phyloP scores from a whole-genome alignment of 805 yeast species.

The Spathaspora sp. region DNA sequence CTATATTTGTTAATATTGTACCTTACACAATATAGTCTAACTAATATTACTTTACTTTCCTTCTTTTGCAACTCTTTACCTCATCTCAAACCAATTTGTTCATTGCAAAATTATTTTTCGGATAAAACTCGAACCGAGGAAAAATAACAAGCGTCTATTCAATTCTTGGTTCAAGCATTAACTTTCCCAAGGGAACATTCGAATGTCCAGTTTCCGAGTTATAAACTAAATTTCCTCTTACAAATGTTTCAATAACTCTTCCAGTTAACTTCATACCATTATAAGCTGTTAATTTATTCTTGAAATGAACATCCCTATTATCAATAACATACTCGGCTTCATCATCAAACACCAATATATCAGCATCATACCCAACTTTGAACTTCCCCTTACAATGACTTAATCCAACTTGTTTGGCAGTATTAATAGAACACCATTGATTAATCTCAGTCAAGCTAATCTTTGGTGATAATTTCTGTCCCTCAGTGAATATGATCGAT shows the following conservation, averaged over 20 bases:
- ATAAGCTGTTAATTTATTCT: conserved; percentile 87
- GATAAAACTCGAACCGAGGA: not conserved
- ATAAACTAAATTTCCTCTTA: conserved; percentile 73
- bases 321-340: conserved; percentile 44
- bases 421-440: conserved; percentile 77
- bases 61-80: not conserved
- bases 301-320: conserved; percentile 62
- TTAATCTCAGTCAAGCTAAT: conserved; percentile 60
- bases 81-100: not conserved
- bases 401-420: conserved; percentile 84
- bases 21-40: too few species aligned
- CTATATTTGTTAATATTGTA: too few species aligned
- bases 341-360: conserved; percentile 78
- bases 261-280: conserved; percentile 69
- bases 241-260: conserved; percentile 71
- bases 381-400: conserved; percentile 69
- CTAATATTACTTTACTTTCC: not conserved
- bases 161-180: conserved; percentile 58
- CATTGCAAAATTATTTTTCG: not conserved
- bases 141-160: conserved; percentile 5
- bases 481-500: conserved; percentile 77
- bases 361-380: conserved; percentile 80
- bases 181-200: conserved; percentile 52
- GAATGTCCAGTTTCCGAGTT: conserved; percentile 54
- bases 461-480: conserved; percentile 47